phyloP scores from a whole-genome alignment of 2,329 filamentous ascomycete species.

The Trichoderma sp. region DNA sequence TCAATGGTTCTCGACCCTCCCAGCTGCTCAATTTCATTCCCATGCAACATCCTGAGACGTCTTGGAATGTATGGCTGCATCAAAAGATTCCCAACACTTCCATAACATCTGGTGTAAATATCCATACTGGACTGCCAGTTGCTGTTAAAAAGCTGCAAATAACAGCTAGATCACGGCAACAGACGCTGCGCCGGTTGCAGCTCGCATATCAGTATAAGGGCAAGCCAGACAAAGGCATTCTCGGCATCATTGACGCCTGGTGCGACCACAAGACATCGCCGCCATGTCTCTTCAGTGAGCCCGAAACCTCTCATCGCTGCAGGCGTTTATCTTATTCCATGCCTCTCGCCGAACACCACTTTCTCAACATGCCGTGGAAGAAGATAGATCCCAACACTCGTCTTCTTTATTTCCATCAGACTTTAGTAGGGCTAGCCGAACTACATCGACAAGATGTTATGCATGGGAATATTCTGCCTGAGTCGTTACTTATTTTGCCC shows the following conservation, averaged over 20 bases:
- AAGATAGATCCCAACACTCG: neutral
- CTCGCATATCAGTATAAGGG: neutral
- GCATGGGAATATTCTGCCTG: neutral
- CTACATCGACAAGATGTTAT: neutral
- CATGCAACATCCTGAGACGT: neutral
- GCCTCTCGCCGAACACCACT: neutral
- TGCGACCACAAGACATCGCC: neutral
- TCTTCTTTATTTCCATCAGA: neutral
- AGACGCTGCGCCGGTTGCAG: neutral
- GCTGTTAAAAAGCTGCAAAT: neutral
- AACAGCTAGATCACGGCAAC: neutral
- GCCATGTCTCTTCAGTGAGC: neutral
- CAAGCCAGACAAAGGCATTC: neutral
- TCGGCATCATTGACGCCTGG: neutral
- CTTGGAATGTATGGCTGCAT: constrained; percentile 6
- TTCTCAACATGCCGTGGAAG: neutral
- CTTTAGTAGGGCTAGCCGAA: neutral
- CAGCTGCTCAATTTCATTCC: neutral
- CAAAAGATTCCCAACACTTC: neutral
- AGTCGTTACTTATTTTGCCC: neutral
- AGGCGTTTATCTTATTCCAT: neutral
- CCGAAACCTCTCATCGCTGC: neutral
- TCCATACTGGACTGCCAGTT: neutral
- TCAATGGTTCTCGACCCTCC: neutral
- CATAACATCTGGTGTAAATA: neutral